These are phyloP conservation scores for Datura wrightii DNA, from an alignment of 257 asterid species.

Conservation along the genomic window DNA sequence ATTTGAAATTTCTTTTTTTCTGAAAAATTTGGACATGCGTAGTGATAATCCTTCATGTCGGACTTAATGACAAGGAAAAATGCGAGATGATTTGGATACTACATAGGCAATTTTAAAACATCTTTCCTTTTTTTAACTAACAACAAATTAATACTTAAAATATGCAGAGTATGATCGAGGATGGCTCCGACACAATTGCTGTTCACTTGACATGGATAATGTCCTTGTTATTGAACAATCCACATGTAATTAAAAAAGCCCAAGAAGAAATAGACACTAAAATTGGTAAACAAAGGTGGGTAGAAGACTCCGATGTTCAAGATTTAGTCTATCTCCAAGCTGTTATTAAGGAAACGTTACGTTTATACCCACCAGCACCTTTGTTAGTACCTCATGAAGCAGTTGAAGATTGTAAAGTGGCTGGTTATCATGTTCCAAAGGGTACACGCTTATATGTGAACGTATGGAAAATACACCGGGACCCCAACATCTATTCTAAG, in stretches of 20 bases:
- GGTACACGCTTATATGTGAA: slow-evolving; percentile 54
- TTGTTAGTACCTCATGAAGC: slow-evolving; percentile 50
- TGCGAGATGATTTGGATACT: too few relatives aligned
- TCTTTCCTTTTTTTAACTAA: background rate
- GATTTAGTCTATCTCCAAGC: slow-evolving; percentile 57
- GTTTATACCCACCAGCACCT: slow-evolving; percentile 59
- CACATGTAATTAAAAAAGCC: slow-evolving; percentile 40
- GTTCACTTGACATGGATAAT: slow-evolving; percentile 55
- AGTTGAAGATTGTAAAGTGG: slow-evolving; percentile 46
- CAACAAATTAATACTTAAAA: background rate
- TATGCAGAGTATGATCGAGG: slow-evolving; percentile 55
- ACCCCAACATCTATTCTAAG: slow-evolving; percentile 54
- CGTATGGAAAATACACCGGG: slow-evolving; percentile 58
- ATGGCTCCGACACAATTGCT: slow-evolving; percentile 63
- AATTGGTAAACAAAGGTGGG: slow-evolving; percentile 59
- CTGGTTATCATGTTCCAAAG: slow-evolving; percentile 47
- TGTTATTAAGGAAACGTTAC: slow-evolving; percentile 23
- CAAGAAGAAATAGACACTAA: background rate
- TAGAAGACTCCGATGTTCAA: slow-evolving; percentile 52
- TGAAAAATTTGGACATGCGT: too few relatives aligned
- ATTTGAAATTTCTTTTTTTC: too few relatives aligned
- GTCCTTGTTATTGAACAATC: slow-evolving; percentile 49
- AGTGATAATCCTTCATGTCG: too few relatives aligned
- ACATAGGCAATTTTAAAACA: too few relatives aligned
- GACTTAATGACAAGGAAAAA: too few relatives aligned